Percentiles rank a stretch among this genome's conserved stretches.
Evolutionary conservation across 176 grass and related monocot genomes (phyloP).

Genomic region (Avena insularis): DNA sequence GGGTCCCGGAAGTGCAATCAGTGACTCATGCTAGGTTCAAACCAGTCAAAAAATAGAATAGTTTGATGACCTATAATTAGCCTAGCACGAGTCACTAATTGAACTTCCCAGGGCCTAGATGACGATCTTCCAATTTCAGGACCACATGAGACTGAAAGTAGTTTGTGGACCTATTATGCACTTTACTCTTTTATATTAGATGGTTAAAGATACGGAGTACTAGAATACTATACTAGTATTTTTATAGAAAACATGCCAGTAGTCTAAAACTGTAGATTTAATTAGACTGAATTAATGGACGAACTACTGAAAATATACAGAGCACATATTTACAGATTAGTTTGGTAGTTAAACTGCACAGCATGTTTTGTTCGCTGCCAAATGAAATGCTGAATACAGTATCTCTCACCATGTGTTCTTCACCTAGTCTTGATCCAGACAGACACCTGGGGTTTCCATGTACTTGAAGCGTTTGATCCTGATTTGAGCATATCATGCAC

Average conservation of each 20-base stretch:
- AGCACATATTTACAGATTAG: slow-evolving; percentile 1
- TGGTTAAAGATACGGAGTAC: neutral
- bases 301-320: neutral
- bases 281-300: neutral
- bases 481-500: neutral
- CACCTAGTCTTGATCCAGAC: neutral
- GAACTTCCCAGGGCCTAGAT: neutral
- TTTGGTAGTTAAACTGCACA: slow-evolving; percentile 12
- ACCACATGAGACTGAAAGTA: slow-evolving; percentile 12
- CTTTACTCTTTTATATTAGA: slow-evolving; percentile 26
- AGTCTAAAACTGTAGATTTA: neutral
- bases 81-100: neutral
- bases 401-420: slow-evolving; percentile 6
- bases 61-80: neutral
- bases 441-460: neutral
- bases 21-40: neutral
- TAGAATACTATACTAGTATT: slow-evolving; percentile 22
- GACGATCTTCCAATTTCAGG: neutral
- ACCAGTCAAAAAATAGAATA: neutral
- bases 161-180: slow-evolving; percentile 18
- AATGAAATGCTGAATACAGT: slow-evolving; percentile 13
- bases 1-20: neutral
- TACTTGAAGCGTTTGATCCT: slow-evolving; percentile 12
- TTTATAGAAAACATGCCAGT: neutral
- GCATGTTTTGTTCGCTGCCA: neutral